Evolutionary conservation across 805 yeast genomes (phyloP).

Genomic region (Candida mattraensis): DNA sequence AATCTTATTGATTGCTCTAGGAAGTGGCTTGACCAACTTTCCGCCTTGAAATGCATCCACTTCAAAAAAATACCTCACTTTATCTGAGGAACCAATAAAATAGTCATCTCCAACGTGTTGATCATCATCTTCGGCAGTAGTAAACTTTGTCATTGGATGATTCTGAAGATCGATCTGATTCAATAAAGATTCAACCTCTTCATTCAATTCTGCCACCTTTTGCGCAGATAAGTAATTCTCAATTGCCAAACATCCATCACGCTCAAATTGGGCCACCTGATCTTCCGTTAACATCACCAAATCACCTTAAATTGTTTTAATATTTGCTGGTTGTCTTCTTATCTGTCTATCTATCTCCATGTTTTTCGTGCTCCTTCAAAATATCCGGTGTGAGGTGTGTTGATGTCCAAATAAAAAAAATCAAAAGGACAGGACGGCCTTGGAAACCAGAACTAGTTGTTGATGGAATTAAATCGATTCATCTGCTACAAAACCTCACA

Average conservation of each 20-base stretch:
- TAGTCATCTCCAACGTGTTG: slow-evolving; percentile 74
- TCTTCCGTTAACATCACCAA: slow-evolving; percentile 36
- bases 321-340: background rate
- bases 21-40: slow-evolving; percentile 50
- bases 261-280: slow-evolving; percentile 50
- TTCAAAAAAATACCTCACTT: slow-evolving; percentile 68
- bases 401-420: too few species aligned
- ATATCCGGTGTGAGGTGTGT: too few species aligned
- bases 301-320: background rate
- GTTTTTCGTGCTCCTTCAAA: too few species aligned
- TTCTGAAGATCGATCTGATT: slow-evolving; percentile 46
- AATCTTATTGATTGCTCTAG: slow-evolving; percentile 66
- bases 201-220: slow-evolving; percentile 41
- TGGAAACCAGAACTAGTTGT: too few species aligned
- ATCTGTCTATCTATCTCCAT: background rate
- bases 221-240: slow-evolving; percentile 49
- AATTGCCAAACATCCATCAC: slow-evolving; percentile 62
- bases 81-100: slow-evolving; percentile 67
- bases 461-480: background rate
- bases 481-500: background rate
- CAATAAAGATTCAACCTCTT: slow-evolving; percentile 46
- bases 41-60: slow-evolving; percentile 61
- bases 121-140: slow-evolving; percentile 48
- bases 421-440: too few species aligned
- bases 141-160: slow-evolving; percentile 73